phyloP scores from a whole-genome alignment of 345 rosid genomes.

The Murraya koenigii region DNA sequence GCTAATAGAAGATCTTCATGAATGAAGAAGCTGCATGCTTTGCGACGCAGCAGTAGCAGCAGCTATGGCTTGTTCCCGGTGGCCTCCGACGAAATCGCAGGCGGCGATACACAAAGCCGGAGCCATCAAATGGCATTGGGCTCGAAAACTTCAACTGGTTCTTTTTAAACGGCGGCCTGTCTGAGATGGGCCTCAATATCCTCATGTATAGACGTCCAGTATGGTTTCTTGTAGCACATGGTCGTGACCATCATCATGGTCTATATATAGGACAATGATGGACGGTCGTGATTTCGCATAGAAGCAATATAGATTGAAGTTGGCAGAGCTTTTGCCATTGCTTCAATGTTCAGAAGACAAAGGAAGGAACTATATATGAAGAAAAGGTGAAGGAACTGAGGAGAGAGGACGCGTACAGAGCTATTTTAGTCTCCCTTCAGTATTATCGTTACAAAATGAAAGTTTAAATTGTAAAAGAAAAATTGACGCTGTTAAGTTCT shows the following conservation, averaged over 20 bases:
- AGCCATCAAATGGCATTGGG: constrained; percentile 42
- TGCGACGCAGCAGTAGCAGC: no score
- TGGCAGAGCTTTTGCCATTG: background rate
- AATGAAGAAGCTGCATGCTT: constrained; percentile 42
- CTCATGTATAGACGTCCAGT: constrained; percentile 31
- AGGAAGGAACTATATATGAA: no score
- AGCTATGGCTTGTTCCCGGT: constrained; percentile 42
- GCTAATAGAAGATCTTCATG: no score
- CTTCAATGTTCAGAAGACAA: background rate
- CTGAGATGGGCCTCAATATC: constrained; percentile 45
- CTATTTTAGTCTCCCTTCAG: no score
- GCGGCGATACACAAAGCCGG: constrained; percentile 47
- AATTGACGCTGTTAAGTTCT: no score
- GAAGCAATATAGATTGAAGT: constrained; percentile 3
- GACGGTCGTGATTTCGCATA: constrained; percentile 9
- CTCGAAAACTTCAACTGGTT: constrained; percentile 37
- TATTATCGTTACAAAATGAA: no score
- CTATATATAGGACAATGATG: background rate
- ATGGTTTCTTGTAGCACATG: no score
- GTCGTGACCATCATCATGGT: no score
- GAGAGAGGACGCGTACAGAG: no score
- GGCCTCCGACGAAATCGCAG: constrained; percentile 59
- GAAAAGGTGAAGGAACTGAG: no score
- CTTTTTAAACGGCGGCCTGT: constrained; percentile 23
- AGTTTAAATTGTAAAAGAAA: no score